Conservation (phyloP, 352 stramenopile genomes). For the Globisporangium barbulae region DNA sequence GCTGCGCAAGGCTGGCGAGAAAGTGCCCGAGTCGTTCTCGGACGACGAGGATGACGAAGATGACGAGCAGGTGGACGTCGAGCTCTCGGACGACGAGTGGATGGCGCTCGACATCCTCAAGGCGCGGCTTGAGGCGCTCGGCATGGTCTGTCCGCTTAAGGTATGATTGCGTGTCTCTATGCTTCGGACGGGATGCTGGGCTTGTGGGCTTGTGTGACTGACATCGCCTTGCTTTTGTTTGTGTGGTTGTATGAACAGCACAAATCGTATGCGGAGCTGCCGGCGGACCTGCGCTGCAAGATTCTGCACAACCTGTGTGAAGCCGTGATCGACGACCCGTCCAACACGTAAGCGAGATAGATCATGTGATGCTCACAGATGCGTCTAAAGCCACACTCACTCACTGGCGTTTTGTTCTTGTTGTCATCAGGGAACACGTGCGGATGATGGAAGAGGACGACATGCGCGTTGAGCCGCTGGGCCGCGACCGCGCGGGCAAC, state of each 20-base stretch:
- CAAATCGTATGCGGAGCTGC: conserved; percentile 69
- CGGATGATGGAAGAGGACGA: conserved; percentile 87
- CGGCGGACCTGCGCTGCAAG: conserved; percentile 69
- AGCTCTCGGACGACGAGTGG: conserved; percentile 81
- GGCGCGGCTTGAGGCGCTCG: conserved; percentile 44
- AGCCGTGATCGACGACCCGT: conserved; percentile 70
- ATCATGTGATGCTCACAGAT: conserved; percentile 1
- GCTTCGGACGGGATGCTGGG: conserved; percentile 6
- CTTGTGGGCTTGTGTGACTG: background rate
- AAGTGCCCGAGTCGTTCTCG: conserved; percentile 57
- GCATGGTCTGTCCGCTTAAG: conserved; percentile 54
- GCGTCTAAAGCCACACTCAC: background rate
- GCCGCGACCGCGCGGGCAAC: conserved; percentile 70
- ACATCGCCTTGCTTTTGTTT: background rate
- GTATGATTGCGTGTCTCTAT: conserved; percentile 16
- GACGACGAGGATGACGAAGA: conserved; percentile 57
- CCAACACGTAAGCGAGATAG: conserved; percentile 51
- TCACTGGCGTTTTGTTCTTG: background rate
- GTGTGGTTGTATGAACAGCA: conserved; percentile 32
- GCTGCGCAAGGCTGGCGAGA: conserved; percentile 67
- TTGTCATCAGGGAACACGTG: conserved; percentile 60
- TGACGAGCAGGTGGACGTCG: conserved; percentile 53
- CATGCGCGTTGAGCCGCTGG: conserved; percentile 68
- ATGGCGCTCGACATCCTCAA: conserved; percentile 62
- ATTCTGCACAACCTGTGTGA: conserved; percentile 84